Evolutionary conservation across 768 basidiomycete genomes (phyloP).

Genomic region (Boletus tylopilopsis): DNA sequence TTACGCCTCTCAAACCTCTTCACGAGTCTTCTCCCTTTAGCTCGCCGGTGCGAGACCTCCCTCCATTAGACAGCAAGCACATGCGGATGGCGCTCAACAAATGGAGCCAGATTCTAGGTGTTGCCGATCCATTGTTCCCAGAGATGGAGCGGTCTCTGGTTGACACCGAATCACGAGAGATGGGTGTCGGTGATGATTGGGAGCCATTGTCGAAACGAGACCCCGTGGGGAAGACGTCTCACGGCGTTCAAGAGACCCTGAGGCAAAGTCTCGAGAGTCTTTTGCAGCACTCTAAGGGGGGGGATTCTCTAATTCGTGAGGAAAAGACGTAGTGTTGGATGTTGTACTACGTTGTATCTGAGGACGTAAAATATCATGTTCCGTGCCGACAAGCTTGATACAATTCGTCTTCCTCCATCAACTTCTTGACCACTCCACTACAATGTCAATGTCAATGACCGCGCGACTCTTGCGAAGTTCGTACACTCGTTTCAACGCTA

Average conservation of each 20-base stretch:
- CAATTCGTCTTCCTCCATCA: background rate
- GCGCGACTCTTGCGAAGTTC: conserved; percentile 6
- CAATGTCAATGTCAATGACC: background rate
- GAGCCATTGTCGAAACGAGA: conserved; percentile 24
- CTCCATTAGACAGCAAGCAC: conserved; percentile 17
- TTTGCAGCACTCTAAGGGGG: conserved; percentile 7
- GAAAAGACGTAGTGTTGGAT: background rate
- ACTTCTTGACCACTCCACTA: background rate
- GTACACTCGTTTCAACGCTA: conserved; percentile 6
- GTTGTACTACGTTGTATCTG: conserved; percentile 2
- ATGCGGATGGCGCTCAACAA: conserved; percentile 33
- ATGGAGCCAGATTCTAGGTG: conserved; percentile 32
- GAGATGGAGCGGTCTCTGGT: conserved; percentile 19
- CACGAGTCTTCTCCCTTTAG: conserved; percentile 28
- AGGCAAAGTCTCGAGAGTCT: conserved; percentile 23
- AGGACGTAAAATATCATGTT: background rate
- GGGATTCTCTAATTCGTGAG: background rate
- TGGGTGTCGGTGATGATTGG: conserved; percentile 14
- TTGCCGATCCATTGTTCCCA: conserved; percentile 31
- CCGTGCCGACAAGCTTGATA: conserved; percentile 13
- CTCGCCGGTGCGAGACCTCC: conserved; percentile 10
- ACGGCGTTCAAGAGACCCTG: conserved; percentile 14
- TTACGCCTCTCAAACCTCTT: conserved; percentile 28
- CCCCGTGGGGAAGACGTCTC: conserved; percentile 1
- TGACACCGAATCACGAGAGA: conserved; percentile 3